A percentile compares a stretch with the other conserved stretches of the same genome.
Conservation (phyloP, 2,329 filamentous ascomycete species). For the Trichoderma harzianum region DNA sequence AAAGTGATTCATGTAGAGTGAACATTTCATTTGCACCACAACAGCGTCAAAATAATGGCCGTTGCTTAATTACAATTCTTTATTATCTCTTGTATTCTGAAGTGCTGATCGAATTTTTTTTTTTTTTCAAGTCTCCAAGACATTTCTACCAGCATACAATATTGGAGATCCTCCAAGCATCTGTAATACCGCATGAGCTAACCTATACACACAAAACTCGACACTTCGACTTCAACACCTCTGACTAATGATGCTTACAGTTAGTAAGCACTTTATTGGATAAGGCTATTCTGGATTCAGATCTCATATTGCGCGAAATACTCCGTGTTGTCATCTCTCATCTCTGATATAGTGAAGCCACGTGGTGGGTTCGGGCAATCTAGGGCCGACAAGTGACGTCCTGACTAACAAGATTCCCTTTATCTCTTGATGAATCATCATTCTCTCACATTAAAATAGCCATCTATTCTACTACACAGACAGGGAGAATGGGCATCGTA, state of each 20-base stretch:
- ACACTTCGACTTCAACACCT: not conserved
- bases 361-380: not conserved
- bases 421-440: no score
- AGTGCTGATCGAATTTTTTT: not conserved
- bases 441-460: no score
- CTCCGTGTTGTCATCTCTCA: not conserved
- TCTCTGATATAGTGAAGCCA: not conserved
- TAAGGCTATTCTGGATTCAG: not conserved
- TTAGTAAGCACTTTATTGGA: not conserved
- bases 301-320: not conserved
- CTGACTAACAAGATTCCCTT: not conserved
- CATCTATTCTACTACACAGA: no score
- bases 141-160: not conserved
- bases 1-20: not conserved
- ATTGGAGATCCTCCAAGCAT: not conserved
- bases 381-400: not conserved
- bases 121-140: not conserved
- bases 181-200: not conserved
- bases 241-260: not conserved
- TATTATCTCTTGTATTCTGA: rapidly evolving
- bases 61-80: not conserved
- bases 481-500: not conserved
- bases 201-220: not conserved
- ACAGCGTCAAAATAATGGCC: not conserved
- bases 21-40: not conserved